These are phyloP conservation scores for Vicia faba DNA, from an alignment of 306 rosid species.

Conservation along the genomic window DNA sequence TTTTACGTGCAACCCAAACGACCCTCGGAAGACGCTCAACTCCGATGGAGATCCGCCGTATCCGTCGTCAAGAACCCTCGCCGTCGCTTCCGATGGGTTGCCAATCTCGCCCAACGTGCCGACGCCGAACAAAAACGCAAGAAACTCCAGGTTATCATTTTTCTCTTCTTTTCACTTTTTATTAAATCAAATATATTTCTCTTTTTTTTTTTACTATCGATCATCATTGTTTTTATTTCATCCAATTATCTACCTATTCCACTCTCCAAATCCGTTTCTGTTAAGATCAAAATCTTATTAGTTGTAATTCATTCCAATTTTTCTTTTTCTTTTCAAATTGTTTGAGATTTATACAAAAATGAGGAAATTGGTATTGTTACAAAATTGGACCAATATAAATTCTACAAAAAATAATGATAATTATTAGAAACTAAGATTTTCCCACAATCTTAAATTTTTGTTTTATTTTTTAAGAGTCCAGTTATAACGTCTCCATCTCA, in stretches of 20 bases:
- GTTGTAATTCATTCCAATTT: too few species aligned
- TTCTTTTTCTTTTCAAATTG: too few species aligned
- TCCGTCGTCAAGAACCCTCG: constrained; percentile 84
- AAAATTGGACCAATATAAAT: too few species aligned
- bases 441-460: too few species aligned
- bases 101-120: constrained; percentile 87
- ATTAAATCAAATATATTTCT: background rate
- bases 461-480: too few species aligned
- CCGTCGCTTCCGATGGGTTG: constrained; percentile 90
- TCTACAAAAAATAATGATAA: too few species aligned
- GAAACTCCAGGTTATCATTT: constrained; percentile 58
- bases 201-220: too few species aligned
- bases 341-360: too few species aligned
- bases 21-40: constrained; percentile 58
- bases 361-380: too few species aligned
- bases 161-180: background rate
- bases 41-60: constrained; percentile 87
- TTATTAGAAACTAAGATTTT: too few species aligned
- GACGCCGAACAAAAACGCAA: constrained; percentile 57
- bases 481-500: too few species aligned
- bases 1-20: constrained; percentile 64
- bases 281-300: background rate
- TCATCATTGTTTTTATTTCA: background rate
- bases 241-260: background rate
- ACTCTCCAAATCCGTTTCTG: background rate